phyloP scores from a whole-genome alignment of 306 rosid species.

The Hippophae rhamnoides region DNA sequence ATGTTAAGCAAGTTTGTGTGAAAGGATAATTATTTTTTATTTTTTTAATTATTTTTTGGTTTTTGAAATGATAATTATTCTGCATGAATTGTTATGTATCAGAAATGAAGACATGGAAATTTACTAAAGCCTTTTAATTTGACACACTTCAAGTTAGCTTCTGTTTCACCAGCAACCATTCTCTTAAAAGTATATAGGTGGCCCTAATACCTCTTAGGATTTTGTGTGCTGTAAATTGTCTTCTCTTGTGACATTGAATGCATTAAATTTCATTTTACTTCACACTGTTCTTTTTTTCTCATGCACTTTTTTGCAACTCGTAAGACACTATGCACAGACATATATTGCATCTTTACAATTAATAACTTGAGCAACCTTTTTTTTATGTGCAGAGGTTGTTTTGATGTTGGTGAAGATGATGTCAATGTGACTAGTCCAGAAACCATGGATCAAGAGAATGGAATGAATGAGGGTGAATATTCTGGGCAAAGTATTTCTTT shows the following conservation, averaged over 20 bases:
- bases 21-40: not conserved
- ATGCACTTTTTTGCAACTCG: not conserved
- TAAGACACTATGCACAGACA: not conserved
- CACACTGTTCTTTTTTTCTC: not conserved
- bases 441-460: conserved; percentile 40
- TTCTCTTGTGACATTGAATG: too few species aligned
- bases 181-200: not conserved
- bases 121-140: not conserved
- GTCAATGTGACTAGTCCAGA: conserved; percentile 44
- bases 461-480: conserved; percentile 41
- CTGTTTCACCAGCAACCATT: not conserved
- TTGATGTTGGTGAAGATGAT: conserved; percentile 56
- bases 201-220: too few species aligned
- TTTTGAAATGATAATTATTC: not conserved
- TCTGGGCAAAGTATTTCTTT: conserved; percentile 39
- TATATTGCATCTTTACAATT: not conserved
- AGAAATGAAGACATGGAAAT: not conserved
- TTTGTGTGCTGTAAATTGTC: too few species aligned
- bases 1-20: not conserved
- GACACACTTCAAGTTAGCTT: not conserved
- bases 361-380: conserved; percentile 3
- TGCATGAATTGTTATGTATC: not conserved
- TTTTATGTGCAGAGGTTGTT: conserved; percentile 62
- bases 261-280: not conserved
- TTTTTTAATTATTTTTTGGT: too few species aligned